Evolutionary conservation across 768 basidiomycete species (phyloP).

Genomic region (Boletus vermiculosoides): DNA sequence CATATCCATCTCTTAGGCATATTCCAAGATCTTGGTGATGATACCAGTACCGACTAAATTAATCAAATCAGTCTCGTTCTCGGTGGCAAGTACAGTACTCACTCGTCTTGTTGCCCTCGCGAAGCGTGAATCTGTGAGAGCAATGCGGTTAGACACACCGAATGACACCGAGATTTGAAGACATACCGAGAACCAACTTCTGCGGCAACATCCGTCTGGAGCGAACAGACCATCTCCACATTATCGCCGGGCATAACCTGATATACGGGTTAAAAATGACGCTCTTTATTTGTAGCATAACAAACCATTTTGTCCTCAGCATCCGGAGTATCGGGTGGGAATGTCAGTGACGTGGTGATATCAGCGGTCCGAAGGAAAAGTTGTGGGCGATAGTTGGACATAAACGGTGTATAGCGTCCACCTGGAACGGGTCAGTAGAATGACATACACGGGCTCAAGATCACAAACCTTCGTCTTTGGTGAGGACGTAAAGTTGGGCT

Average conservation of each 20-base stretch:
- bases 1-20: slow-evolving; percentile 23
- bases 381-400: slow-evolving; percentile 92
- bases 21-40: slow-evolving; percentile 77
- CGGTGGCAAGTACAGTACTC: slow-evolving; percentile 26
- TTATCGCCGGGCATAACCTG: slow-evolving; percentile 98
- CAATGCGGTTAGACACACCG: not conserved
- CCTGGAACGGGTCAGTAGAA: slow-evolving; percentile 31
- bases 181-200: slow-evolving; percentile 81
- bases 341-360: slow-evolving; percentile 79
- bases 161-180: not conserved
- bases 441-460: slow-evolving; percentile 45
- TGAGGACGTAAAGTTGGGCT: slow-evolving; percentile 78
- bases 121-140: slow-evolving; percentile 69
- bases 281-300: not conserved
- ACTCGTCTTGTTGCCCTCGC: slow-evolving; percentile 94
- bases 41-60: slow-evolving; percentile 87
- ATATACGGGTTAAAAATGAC: slow-evolving; percentile 2
- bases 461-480: slow-evolving; percentile 41
- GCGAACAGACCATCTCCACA: slow-evolving; percentile 84
- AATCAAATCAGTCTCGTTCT: slow-evolving; percentile 12
- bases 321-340: slow-evolving; percentile 81
- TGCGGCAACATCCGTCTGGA: slow-evolving; percentile 83
- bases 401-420: slow-evolving; percentile 89
- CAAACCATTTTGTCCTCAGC: slow-evolving; percentile 84
- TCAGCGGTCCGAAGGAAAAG: slow-evolving; percentile 96